Base-by-base conservation (phyloP, 495 filamentous ascomycete genomes). In the Penicillium arizonense region DNA sequence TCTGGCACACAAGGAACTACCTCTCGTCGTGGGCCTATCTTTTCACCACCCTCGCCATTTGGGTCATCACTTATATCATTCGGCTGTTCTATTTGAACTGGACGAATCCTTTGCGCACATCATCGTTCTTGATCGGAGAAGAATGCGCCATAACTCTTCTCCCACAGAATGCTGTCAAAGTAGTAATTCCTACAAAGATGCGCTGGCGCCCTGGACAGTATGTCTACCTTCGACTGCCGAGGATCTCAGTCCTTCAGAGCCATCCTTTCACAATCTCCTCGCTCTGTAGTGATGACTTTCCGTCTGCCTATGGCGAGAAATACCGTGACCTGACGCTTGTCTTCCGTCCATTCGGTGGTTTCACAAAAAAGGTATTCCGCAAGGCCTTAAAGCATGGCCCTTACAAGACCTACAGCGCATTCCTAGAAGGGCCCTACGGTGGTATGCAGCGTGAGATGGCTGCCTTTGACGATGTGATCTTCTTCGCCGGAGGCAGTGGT, bases 211-310 rank as follows among this genome's bases (percentile, higher is more conserved):
- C 93, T 5, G 94, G 93, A 14, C 93, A 97, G 68, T 96, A 93
- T 56, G 88, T 97, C 21, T 97, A 97, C 61, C 77, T 97, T 9
- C 82, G 94, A 41, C 92, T 97, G 84, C 93, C 93, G 0, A 88
- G 89, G 2, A 90, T 97, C 56, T 90, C 89, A 0, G 64, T 94
- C 24, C 83, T 96, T 57, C 88, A 96, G 60, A 97, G 93, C 58
- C 93, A 97, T 53, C 93, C 93, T 4, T 97, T 97, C 68, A 97
- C 93, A 4, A 91, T 97, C 46, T 87, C 94, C 7, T 96, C 91
- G 0, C 81, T 96, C 14, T 87, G 95, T 79, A 82, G 89, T 70
- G 78, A 83, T 38, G 91, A 96, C 62, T 94, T 95, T 52, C 90
- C 90, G 8, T 96, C 91, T 11, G 85, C 86, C 42, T 96, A 93